phyloP scores from a whole-genome alignment of 768 basidiomycete species.

The Xanthoconium purpureum region DNA sequence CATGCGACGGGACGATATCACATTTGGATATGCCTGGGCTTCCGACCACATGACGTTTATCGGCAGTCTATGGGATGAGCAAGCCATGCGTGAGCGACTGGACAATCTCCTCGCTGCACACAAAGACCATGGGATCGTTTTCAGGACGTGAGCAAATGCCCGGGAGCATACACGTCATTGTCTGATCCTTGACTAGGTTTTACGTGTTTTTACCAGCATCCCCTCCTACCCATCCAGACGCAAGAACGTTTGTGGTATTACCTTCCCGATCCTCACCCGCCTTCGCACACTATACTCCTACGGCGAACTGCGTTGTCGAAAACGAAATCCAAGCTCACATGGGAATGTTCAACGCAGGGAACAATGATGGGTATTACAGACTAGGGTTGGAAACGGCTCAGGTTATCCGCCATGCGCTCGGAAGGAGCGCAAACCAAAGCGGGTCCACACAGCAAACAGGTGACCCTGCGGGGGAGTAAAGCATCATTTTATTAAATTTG shows the following conservation, averaged over 20 bases:
- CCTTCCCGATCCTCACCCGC: constrained; percentile 51
- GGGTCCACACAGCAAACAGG: neutral
- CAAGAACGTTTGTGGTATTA: constrained; percentile 77
- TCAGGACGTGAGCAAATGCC: constrained; percentile 58
- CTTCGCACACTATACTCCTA: constrained; percentile 56
- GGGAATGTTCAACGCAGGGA: constrained; percentile 78
- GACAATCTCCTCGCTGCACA: constrained; percentile 61
- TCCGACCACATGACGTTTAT: constrained; percentile 91
- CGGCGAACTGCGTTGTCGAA: constrained; percentile 60
- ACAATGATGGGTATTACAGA: constrained; percentile 89
- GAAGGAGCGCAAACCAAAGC: constrained; percentile 6
- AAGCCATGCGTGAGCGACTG: constrained; percentile 56
- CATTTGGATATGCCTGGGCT: constrained; percentile 67
- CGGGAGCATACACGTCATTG: neutral
- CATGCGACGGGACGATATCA: constrained; percentile 73
- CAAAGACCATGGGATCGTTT: constrained; percentile 59
- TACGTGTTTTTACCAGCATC: constrained; percentile 75
- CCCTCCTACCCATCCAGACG: constrained; percentile 49
- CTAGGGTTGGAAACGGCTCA: constrained; percentile 69
- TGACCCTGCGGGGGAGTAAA: neutral
- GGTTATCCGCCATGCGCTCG: constrained; percentile 57
- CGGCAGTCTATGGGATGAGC: constrained; percentile 80
- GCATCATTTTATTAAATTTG: constrained; percentile 1
- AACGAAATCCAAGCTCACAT: constrained; percentile 87
- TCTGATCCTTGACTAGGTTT: constrained; percentile 47